Evolutionary conservation across 2,329 filamentous ascomycete species (phyloP), one percentile per base, ranked within the genome.

Genomic region (Curvularia verruculosa): DNA sequence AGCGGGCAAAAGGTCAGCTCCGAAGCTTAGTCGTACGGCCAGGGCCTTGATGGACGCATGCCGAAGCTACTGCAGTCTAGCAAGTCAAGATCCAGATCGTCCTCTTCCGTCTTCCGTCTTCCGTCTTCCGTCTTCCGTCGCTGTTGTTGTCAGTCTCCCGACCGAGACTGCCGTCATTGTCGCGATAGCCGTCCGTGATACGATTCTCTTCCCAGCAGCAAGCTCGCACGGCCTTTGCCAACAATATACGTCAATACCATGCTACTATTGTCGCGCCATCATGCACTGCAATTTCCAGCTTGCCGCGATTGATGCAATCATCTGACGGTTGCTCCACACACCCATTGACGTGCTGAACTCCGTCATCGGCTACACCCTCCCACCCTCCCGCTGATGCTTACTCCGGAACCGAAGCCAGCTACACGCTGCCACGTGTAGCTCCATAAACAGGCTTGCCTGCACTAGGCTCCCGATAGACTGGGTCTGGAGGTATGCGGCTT

Each of bases 361-460:
- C 66, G 64, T 63, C 60, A 65, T 65, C 63, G 63, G 63, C 63
- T 64, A 64, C 46, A 56, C 56, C 41, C 48, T 47, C 46, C 52
- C 52, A 46, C 37, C 58, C 58, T 65, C 54, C 58, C 55, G 55
- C 60, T 60, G 56, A 58, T 58, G 52, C 58, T 52, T 58, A 36
- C 43, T 52, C 52, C 54, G 37, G 53, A 62, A 58, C 55, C 53
- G 52, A 60, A 56, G 54, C 73, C 70, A 76, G 62, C 68, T 54
- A 69, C 58, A 56, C 66, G 59, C n/a, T 66, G 74, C 71, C 74
- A 76, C 74, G 74, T 76, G 69, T 75, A 74, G 66, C 57, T 64
- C 51, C 45, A 52, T 49, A 66, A 59, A 61, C 60, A 63, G 58
- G 56, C 57, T 53, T 52, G 48, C 31, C 44, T 29, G 50, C 41